These are phyloP conservation scores for Massarina eburnea DNA, from an alignment of 2,329 filamentous ascomycete genomes.

Conservation along the genomic window DNA sequence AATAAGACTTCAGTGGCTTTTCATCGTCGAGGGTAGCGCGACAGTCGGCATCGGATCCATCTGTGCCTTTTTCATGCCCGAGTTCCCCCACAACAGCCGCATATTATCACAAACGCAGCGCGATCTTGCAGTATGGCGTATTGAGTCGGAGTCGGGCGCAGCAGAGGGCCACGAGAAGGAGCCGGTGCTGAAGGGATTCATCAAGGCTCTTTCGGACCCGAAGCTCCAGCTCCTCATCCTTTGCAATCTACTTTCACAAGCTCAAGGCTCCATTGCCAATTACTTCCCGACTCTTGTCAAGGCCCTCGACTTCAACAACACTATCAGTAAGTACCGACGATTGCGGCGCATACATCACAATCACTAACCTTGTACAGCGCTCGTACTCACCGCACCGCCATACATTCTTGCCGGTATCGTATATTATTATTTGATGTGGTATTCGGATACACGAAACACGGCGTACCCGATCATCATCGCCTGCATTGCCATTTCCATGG, in stretches of 20 bases:
- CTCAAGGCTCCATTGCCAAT: constrained; percentile 51
- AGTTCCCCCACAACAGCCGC: constrained; percentile 21
- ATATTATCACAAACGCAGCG: constrained; percentile 13
- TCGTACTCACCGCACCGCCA: constrained; percentile 57
- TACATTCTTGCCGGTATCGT: constrained; percentile 57
- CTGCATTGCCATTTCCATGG: constrained; percentile 40
- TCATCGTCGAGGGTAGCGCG: constrained; percentile 20
- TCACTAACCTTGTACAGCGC: too few relatives aligned
- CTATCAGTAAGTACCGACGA: constrained; percentile 47
- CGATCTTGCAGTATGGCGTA: constrained; percentile 22
- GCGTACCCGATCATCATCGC: constrained; percentile 45
- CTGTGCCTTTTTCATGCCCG: constrained; percentile 22
- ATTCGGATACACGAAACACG: constrained; percentile 48
- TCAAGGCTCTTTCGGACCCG: constrained; percentile 58
- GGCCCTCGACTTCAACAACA: constrained; percentile 57
- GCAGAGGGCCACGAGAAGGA: constrained; percentile 35
- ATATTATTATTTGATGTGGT: constrained; percentile 44
- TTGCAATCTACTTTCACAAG: constrained; percentile 60
- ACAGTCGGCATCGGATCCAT: constrained; percentile 20
- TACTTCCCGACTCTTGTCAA: constrained; percentile 59
- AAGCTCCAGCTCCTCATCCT: constrained; percentile 65
- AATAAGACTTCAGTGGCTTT: constrained; percentile 13
- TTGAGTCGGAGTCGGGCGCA: constrained; percentile 20
- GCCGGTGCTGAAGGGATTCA: constrained; percentile 53
- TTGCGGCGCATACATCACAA: too few relatives aligned